Conservation (phyloP, 441 rosid species). For the Mallotus japonicus region DNA sequence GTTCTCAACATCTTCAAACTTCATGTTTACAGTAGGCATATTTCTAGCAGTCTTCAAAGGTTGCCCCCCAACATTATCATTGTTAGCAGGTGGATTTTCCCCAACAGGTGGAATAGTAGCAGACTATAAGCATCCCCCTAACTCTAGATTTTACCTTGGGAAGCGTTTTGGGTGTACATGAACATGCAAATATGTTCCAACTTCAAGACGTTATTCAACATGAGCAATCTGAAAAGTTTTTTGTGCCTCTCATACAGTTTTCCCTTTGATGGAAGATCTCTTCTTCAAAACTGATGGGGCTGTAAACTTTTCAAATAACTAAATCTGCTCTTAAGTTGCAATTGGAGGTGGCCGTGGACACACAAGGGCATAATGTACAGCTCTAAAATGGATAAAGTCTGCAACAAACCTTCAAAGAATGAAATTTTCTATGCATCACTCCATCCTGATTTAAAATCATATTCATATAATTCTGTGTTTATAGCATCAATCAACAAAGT, state of each 20-base stretch:
- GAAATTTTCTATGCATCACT: slow-evolving; percentile 41
- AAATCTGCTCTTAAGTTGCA: slow-evolving; percentile 67
- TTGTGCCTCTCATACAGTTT: slow-evolving; percentile 82
- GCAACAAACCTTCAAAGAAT: slow-evolving; percentile 84
- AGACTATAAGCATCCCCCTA: no score
- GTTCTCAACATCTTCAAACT: no score
- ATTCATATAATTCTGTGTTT: neutral
- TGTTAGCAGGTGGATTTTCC: no score
- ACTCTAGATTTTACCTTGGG: slow-evolving; percentile 49
- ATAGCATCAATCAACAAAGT: slow-evolving; percentile 20
- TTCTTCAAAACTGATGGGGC: slow-evolving; percentile 56
- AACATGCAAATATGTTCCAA: slow-evolving; percentile 76
- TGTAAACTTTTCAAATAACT: slow-evolving; percentile 58
- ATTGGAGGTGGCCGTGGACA: slow-evolving; percentile 79
- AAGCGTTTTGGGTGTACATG: slow-evolving; percentile 91
- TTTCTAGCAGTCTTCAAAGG: no score
- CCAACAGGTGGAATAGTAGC: no score
- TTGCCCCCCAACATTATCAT: no score
- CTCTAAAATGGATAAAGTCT: slow-evolving; percentile 89
- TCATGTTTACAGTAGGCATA: no score
- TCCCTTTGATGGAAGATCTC: slow-evolving; percentile 73
- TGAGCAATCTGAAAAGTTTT: slow-evolving; percentile 74
- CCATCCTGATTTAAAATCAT: slow-evolving; percentile 13
- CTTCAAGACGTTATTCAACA: slow-evolving; percentile 57
- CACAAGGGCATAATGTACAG: slow-evolving; percentile 82